phyloP scores from a whole-genome alignment of 805 yeast genomes.

The Kluyveromyces starmeri region DNA sequence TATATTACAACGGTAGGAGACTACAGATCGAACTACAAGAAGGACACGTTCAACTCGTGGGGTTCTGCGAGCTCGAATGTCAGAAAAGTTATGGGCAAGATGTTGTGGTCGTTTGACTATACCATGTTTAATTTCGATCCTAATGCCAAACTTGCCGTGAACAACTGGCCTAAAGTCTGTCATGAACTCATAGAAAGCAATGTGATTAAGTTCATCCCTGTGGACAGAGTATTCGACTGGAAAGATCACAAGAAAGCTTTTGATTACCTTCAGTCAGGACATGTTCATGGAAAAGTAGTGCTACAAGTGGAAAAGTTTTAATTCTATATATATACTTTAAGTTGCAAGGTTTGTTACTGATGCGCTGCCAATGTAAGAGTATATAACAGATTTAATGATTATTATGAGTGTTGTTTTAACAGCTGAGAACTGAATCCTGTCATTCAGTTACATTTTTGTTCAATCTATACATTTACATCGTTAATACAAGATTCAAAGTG shows the following conservation, averaged over 20 bases:
- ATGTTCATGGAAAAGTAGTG: conserved; percentile 65
- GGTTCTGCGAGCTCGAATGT: conserved; percentile 29
- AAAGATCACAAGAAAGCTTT: conserved; percentile 48
- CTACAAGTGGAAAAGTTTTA: conserved; percentile 35
- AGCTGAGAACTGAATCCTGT: too few relatives aligned
- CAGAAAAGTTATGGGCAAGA: conserved; percentile 29
- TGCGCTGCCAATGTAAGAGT: too few relatives aligned
- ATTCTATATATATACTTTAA: conserved; percentile 1
- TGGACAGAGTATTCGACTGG: conserved; percentile 53
- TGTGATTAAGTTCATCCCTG: conserved; percentile 33
- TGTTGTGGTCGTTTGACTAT: conserved; percentile 32
- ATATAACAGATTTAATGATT: too few relatives aligned
- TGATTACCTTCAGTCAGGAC: conserved; percentile 40
- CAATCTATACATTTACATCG: too few relatives aligned
- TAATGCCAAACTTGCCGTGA: conserved; percentile 20
- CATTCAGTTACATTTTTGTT: too few relatives aligned
- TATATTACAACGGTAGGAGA: conserved; percentile 63
- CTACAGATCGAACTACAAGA: conserved; percentile 32
- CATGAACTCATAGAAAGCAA: conserved; percentile 39
- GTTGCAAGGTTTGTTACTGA: too few relatives aligned
- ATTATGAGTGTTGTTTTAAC: too few relatives aligned
- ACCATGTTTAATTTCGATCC: conserved; percentile 30
- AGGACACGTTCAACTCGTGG: conserved; percentile 31
- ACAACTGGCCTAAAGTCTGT: conserved; percentile 36
- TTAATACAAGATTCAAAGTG: too few relatives aligned